Evolutionary conservation across 306 rosid genomes (phyloP), one percentile per base, ranked within the genome.

Genomic region (Arachis stenosperma): DNA sequence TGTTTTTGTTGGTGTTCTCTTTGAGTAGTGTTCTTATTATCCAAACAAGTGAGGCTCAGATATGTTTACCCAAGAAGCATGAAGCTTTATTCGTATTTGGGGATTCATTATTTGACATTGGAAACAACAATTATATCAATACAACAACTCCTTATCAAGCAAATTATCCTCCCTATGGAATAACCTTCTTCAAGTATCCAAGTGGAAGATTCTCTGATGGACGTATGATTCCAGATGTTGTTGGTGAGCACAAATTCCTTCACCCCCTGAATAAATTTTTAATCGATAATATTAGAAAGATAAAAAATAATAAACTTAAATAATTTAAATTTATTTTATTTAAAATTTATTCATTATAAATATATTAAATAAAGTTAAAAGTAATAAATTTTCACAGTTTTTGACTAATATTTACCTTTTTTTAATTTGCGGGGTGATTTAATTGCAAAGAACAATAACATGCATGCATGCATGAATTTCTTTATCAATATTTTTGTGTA

Each of bases 121-220:
- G 92, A 30, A 85, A 78, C 59, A 85, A 87, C 65, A 80, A 85
- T 73, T 85, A 85, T 65, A 73, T 87, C 74, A 66, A 79, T 68
- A 85, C 81, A 54, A 64, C 80, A 6, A 36, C 73, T 6, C 4
- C 0, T 7, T 1, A 0, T 14, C 68, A 60, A 46, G 82, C 80
- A 27, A 83, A 83, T 42, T 78, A 5, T 8, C 6, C 3, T n/a
- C 87, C 87, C 0, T 86, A 83, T 13, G 90, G 90, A 0, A 48
- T 77, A 72, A 78, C 80, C 47, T 74, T 63, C 77, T 83, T 86
- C 61, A 75, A 74, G 43, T 62, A 75, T 46, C 82, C 90, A 1
- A 67, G 76, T 5, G 85, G 85, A 10, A 83, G 90, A 61, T 83
- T 78, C 13, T 78, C 67, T 0, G 80, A 86, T 8, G 90, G 87